A percentile compares a stretch with the other conserved stretches of the same genome.
These are phyloP conservation scores for Kuraishia piskuri DNA, from an alignment of 805 yeast genomes.

Conservation along the genomic window DNA sequence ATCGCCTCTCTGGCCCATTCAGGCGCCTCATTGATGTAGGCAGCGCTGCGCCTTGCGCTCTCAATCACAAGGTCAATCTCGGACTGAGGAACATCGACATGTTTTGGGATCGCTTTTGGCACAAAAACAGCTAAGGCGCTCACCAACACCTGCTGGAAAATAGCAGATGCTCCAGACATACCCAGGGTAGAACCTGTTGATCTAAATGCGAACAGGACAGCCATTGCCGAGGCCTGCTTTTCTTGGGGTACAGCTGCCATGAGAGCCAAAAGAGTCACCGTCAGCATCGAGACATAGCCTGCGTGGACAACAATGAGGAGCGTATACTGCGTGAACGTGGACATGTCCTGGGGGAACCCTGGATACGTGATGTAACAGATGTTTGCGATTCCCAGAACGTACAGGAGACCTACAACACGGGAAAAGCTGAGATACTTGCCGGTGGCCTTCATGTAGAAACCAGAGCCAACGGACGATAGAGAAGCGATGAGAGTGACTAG, in stretches of 20 bases:
- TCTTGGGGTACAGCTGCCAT: conserved; percentile 66
- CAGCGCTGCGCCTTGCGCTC: conserved; percentile 5
- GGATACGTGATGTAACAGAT: not conserved
- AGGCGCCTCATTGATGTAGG: conserved; percentile 4
- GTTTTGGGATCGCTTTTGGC: not conserved
- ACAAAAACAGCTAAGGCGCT: conserved; percentile 20
- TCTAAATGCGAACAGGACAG: conserved; percentile 58
- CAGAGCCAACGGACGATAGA: conserved; percentile 53
- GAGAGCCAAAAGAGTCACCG: conserved; percentile 57
- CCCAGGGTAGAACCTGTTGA: conserved; percentile 62
- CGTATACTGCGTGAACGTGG: conserved; percentile 32
- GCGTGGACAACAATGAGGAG: conserved; percentile 41
- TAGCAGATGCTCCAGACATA: conserved; percentile 54
- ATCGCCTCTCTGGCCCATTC: conserved; percentile 6
- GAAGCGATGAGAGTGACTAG: conserved; percentile 57
- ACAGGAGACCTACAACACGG: conserved; percentile 34
- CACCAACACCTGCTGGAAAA: conserved; percentile 41
- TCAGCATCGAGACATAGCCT: conserved; percentile 51
- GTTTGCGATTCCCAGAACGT: conserved; percentile 21
- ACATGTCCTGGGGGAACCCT: conserved; percentile 17
- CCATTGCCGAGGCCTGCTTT: conserved; percentile 59
- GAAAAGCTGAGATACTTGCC: conserved; percentile 48
- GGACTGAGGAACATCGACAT: not conserved
- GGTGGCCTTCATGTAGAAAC: conserved; percentile 53
- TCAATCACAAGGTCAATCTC: conserved; percentile 4